Evolutionary conservation across 306 rosid genomes (phyloP).

Genomic region (Alnus glutinosa): DNA sequence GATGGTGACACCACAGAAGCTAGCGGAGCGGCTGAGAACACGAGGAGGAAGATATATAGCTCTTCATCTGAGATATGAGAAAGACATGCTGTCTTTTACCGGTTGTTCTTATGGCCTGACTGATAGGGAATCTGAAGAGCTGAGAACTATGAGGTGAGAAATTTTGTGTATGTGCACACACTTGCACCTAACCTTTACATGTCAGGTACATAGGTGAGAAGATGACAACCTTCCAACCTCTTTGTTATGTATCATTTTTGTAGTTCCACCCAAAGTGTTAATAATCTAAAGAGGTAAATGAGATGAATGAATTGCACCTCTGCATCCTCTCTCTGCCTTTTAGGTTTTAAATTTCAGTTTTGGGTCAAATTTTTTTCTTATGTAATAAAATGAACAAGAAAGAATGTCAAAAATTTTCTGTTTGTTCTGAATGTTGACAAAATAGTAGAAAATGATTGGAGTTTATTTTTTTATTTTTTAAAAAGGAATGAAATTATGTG

Average conservation of each 20-base stretch:
- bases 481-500: neutral
- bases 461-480: neutral
- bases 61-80: slow-evolving; percentile 93
- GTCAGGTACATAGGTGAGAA: neutral
- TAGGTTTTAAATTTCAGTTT: neutral
- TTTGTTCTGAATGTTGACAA: neutral
- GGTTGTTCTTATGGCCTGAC: slow-evolving; percentile 88
- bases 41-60: slow-evolving; percentile 82
- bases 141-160: slow-evolving; percentile 80
- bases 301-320: neutral
- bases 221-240: neutral
- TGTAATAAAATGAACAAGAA: neutral
- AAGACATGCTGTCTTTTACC: slow-evolving; percentile 93
- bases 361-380: neutral
- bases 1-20: slow-evolving; percentile 93
- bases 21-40: slow-evolving; percentile 91
- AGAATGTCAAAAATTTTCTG: neutral
- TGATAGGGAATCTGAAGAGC: slow-evolving; percentile 79
- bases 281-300: neutral
- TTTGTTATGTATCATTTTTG: neutral
- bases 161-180: neutral
- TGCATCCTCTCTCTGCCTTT: neutral
- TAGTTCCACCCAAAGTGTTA: neutral
- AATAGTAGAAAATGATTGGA: neutral
- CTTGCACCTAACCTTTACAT: neutral